Evolutionary conservation across 139 green algal genomes (phyloP), one percentile per base, ranked within the genome.

Genomic region (Picochlorum sp.): DNA sequence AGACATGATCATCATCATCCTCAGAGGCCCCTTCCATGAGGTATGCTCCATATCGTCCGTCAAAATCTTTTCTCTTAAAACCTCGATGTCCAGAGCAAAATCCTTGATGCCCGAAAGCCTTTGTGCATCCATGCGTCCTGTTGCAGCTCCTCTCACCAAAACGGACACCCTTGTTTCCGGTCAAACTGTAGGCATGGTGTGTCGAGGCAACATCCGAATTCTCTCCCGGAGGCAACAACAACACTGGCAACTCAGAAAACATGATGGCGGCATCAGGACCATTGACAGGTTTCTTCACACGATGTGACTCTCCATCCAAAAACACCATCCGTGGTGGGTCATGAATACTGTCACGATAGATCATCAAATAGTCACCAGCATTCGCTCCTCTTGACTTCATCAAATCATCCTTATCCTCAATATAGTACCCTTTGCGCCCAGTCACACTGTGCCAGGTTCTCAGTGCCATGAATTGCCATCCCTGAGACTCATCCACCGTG

Each of bases 61-160:
- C 49, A n/a, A 26, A 49, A 18, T 70, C 63, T 21, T 64, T 63
- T 11, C 75, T 67, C 49, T 72, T 73, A 62, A 77, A 81, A 14
- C 75, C 75, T 58, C 80, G 80, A 66, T 81, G 75, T 7, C 75
- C 75, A 7, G 32, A 67, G 69, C 75, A 81, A 49, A 81, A 81
- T 51, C 75, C 75, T 64, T 81, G 75, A 67, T 81, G 75, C 0
- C 75, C 72, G 15, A 66, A 61, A 4, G n/a, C 50, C 59, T 81
- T 81, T 66, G 65, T 69, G 62, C 74, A 81, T 32, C 73, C 70
- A 56, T 32, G 37, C 10, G 74, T 81, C 57, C 71, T 68, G 41
- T 49, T 50, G 65, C 74, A 80, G 28, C 44, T 41, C 34, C 8
- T 41, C 5, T 41, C 46, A 47, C 65, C 32, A 37, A 15, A 38